phyloP scores from a whole-genome alignment of 306 rosid species.

The Cucurbita pepo region DNA sequence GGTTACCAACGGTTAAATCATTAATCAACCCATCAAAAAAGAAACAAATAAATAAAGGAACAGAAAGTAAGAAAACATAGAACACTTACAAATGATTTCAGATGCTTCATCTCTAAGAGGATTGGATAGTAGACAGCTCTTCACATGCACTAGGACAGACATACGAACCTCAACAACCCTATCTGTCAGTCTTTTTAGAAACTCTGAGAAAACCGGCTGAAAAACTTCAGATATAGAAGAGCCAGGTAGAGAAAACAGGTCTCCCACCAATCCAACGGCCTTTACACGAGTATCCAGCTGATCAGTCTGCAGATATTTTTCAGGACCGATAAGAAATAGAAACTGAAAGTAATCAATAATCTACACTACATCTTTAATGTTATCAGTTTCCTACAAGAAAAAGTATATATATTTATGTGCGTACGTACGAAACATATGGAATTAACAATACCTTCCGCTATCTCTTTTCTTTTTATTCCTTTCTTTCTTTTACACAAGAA shows the following conservation, averaged over 20 bases:
- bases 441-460: neutral
- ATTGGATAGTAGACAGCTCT: conserved; percentile 62
- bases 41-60: neutral
- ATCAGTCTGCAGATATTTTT: conserved; percentile 52
- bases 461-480: neutral
- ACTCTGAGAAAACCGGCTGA: conserved; percentile 86
- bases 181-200: conserved; percentile 86
- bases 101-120: conserved; percentile 70
- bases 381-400: neutral
- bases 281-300: conserved; percentile 84
- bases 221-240: conserved; percentile 63
- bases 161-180: conserved; percentile 78
- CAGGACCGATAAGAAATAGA: neutral
- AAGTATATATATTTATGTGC: neutral
- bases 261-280: conserved; percentile 87
- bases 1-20: neutral
- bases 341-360: neutral
- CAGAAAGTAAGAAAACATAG: neutral
- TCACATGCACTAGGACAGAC: conserved; percentile 79
- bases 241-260: conserved; percentile 66
- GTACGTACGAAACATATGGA: neutral
- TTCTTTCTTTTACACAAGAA: neutral
- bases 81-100: conserved; percentile 57
- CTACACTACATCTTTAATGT: neutral
- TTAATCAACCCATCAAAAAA: neutral